Conservation (phyloP, 2,329 filamentous ascomycete species). For the Dactylellina sp. region DNA sequence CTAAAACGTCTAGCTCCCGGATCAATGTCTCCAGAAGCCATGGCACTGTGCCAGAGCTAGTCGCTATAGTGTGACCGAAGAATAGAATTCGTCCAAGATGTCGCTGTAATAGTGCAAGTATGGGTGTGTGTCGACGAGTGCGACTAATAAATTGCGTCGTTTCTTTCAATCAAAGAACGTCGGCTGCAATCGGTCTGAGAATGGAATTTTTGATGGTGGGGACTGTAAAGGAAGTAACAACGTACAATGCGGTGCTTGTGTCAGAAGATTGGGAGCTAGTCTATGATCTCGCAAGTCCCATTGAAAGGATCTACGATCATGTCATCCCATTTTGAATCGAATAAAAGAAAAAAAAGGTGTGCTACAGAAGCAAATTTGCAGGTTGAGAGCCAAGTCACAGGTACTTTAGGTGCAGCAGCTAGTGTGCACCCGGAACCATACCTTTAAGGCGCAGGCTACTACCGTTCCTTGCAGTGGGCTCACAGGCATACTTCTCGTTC, state of each 20-base stretch:
- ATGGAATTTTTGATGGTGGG: slow-evolving; percentile 39
- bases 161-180: slow-evolving; percentile 44
- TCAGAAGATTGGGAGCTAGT: slow-evolving; percentile 29
- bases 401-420: not conserved
- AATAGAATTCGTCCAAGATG: slow-evolving; percentile 29
- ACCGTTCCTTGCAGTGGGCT: slow-evolving; percentile 32
- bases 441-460: slow-evolving; percentile 21
- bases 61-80: slow-evolving; percentile 14
- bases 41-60: slow-evolving; percentile 26
- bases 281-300: slow-evolving; percentile 22
- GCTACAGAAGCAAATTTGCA: slow-evolving; percentile 29
- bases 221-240: slow-evolving; percentile 50
- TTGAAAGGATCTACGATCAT: slow-evolving; percentile 52
- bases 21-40: slow-evolving; percentile 41
- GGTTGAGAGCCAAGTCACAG: not conserved
- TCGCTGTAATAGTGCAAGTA: slow-evolving; percentile 34
- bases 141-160: slow-evolving; percentile 40
- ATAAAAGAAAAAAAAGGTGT: slow-evolving; percentile 17
- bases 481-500: slow-evolving; percentile 16
- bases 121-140: slow-evolving; percentile 24
- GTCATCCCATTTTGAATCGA: slow-evolving; percentile 42
- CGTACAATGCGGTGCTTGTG: slow-evolving; percentile 56
- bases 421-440: slow-evolving; percentile 26
- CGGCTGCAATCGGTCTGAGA: slow-evolving; percentile 34
- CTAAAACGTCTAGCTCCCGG: slow-evolving; percentile 23